Percentiles rank a stretch among this genome's conserved stretches.
These are phyloP conservation scores for Colletotrichum euphorbiae DNA, from an alignment of 2,329 filamentous ascomycete species.

Conservation along the genomic window DNA sequence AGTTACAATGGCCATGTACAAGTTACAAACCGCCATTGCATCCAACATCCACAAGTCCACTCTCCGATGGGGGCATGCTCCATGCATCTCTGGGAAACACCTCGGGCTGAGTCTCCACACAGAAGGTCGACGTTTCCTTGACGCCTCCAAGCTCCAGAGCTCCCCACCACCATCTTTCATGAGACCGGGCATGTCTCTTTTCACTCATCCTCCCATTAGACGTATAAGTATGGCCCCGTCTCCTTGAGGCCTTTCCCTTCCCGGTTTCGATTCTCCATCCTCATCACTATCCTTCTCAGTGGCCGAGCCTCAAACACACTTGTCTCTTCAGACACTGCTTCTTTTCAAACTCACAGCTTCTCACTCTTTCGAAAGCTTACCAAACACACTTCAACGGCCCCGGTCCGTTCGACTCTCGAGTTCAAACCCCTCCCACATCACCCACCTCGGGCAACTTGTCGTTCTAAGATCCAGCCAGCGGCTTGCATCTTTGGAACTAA, in stretches of 20 bases:
- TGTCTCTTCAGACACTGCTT: constrained; percentile 39
- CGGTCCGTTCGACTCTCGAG: constrained; percentile 33
- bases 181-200: constrained; percentile 10
- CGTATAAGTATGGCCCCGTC: constrained; percentile 32
- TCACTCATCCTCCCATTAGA: constrained; percentile 2
- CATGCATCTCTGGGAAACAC: constrained; percentile 38
- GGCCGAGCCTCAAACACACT: constrained; percentile 35
- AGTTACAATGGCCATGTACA: constrained; percentile 33
- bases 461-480: constrained; percentile 30
- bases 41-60: constrained; percentile 28
- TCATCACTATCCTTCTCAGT: constrained; percentile 39
- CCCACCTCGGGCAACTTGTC: constrained; percentile 25
- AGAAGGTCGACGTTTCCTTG: constrained; percentile 15
- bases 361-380: constrained; percentile 40
- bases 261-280: constrained; percentile 27
- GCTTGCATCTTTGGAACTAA: constrained; percentile 20
- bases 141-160: constrained; percentile 32
- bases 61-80: constrained; percentile 33
- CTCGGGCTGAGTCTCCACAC: constrained; percentile 29
- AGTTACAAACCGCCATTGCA: constrained; percentile 23
- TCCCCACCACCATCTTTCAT: constrained; percentile 34
- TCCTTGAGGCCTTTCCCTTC: constrained; percentile 1
- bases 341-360: constrained; percentile 33
- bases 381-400: constrained; percentile 17
- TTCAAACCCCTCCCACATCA: constrained; percentile 18